A percentile compares a stretch with the other conserved stretches of the same genome.
These are phyloP conservation scores for Monosporozyma aquatica DNA, from an alignment of 805 yeast species.

Conservation along the genomic window DNA sequence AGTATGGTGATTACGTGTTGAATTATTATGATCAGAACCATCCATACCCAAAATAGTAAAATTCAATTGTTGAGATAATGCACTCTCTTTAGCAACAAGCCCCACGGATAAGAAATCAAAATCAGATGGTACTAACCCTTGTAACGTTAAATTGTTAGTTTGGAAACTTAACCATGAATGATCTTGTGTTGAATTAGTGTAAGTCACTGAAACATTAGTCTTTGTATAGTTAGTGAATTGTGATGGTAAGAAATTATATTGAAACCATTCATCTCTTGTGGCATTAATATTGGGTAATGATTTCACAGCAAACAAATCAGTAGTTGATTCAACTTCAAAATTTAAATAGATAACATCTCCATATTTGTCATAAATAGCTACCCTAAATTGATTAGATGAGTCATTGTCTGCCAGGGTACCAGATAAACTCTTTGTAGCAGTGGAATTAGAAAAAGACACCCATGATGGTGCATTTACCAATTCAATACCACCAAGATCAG, in stretches of 20 bases:
- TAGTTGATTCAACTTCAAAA: conserved; percentile 45
- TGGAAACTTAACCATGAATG: conserved; percentile 62
- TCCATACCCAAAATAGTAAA: conserved; percentile 47
- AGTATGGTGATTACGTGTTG: conserved; percentile 2
- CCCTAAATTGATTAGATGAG: conserved; percentile 33
- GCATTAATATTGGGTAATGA: conserved; percentile 55
- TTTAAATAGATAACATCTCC: conserved; percentile 52
- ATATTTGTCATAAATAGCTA: conserved; percentile 49
- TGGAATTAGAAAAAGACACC: conserved; percentile 44
- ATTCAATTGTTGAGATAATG: conserved; percentile 32
- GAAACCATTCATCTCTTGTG: conserved; percentile 52
- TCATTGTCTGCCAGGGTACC: conserved; percentile 12
- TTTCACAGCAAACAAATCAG: conserved; percentile 46
- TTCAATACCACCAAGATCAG: conserved; percentile 47
- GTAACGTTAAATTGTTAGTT: conserved; percentile 50
- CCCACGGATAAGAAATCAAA: conserved; percentile 36
- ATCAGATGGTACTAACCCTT: conserved; percentile 54
- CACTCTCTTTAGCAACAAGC: conserved; percentile 34
- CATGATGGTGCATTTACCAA: conserved; percentile 51
- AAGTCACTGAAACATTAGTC: conserved; percentile 41
- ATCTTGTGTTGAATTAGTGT: conserved; percentile 28
- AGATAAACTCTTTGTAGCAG: conserved; percentile 14
- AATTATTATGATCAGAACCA: conserved; percentile 3
- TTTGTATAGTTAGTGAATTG: conserved; percentile 46
- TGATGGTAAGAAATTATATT: conserved; percentile 44